Percentiles rank a stretch among this genome's conserved stretches.
These are phyloP conservation scores for Ogataea polymorpha DNA, from an alignment of 805 yeast genomes.

Conservation along the genomic window DNA sequence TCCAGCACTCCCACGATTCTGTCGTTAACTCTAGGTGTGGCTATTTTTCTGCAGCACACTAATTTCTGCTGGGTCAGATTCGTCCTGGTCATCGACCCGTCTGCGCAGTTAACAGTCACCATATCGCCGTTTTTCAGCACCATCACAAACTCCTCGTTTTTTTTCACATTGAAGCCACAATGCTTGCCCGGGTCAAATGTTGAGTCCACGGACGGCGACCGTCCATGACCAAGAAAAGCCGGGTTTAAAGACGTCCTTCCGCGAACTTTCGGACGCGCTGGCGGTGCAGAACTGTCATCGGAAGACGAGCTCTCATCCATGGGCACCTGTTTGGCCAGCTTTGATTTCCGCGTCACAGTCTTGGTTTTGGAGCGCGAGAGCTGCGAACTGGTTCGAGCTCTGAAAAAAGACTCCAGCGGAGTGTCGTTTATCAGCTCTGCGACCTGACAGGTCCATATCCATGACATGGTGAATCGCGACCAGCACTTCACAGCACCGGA, in stretches of 20 bases:
- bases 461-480: conserved; percentile 51
- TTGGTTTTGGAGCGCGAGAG: conserved; percentile 33
- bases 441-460: conserved; percentile 52
- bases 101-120: conserved; percentile 46
- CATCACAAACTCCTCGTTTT: conserved; percentile 47
- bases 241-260: conserved; percentile 1
- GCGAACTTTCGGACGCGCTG: conserved; percentile 6
- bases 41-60: conserved; percentile 51
- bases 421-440: conserved; percentile 36
- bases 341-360: conserved; percentile 20
- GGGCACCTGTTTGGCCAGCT: conserved; percentile 10
- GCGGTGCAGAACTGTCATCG: background rate
- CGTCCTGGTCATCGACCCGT: conserved; percentile 41
- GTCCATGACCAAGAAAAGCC: conserved; percentile 8
- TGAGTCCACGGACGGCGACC: conserved; percentile 33
- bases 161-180: conserved; percentile 27
- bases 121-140: conserved; percentile 51
- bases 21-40: conserved; percentile 74
- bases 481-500: conserved; percentile 56
- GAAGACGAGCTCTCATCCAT: conserved; percentile 7
- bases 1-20: conserved; percentile 55
- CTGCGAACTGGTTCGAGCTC: conserved; percentile 47
- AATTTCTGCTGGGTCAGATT: conserved; percentile 35
- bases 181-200: conserved; percentile 29
- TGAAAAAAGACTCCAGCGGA: conserved; percentile 58